Evolutionary conservation across 352 stramenopile genomes (phyloP).

Genomic region (Phytophthora melonis): DNA sequence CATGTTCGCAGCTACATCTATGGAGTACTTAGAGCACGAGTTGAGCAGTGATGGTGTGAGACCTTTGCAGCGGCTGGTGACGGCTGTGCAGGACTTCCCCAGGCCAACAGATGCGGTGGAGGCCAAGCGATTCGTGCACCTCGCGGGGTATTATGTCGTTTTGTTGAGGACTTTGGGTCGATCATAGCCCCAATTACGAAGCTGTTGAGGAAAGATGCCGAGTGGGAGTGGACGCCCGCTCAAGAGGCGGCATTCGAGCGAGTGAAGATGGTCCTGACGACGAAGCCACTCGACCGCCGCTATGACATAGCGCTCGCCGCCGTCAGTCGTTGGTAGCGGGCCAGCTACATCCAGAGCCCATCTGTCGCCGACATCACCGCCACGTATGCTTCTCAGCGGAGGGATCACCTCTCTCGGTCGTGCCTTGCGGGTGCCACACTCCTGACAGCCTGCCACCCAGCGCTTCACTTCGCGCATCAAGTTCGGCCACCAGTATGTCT

Average conservation of each 20-base stretch:
- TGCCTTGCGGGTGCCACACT: neutral
- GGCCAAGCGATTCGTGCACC: neutral
- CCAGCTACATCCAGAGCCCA: neutral
- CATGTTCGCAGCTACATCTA: neutral
- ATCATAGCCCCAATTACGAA: neutral
- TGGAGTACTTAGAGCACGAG: neutral
- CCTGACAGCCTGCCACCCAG: neutral
- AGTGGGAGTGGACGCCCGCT: neutral
- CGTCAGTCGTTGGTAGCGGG: neutral
- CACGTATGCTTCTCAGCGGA: neutral
- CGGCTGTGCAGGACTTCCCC: neutral
- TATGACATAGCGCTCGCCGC: neutral
- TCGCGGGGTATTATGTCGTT: neutral
- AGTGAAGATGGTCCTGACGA: constrained; percentile 2
- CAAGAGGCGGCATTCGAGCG: neutral
- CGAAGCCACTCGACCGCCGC: neutral
- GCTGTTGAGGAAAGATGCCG: neutral
- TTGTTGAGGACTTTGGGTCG: neutral
- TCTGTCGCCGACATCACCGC: neutral
- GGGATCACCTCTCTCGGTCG: neutral
- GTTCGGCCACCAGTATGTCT: neutral
- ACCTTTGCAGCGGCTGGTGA: neutral
- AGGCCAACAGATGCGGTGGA: neutral
- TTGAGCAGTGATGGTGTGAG: neutral
- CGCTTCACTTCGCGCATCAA: neutral